phyloP scores from a whole-genome alignment of 2,329 filamentous ascomycete genomes.

The Chaetomiaceae sp. region DNA sequence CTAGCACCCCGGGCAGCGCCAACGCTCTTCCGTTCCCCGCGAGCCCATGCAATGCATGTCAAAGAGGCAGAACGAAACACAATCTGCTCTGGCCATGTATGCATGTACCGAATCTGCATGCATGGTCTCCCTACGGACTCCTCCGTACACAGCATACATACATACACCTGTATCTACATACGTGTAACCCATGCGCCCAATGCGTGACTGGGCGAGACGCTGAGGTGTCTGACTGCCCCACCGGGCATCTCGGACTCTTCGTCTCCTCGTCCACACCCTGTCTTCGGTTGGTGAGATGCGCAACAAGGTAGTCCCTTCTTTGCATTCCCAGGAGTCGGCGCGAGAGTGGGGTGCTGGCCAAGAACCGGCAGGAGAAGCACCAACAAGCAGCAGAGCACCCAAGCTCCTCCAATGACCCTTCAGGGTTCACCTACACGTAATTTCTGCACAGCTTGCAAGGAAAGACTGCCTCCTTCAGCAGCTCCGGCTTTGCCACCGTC shows the following conservation, averaged over 20 bases:
- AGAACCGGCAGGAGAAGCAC: slow-evolving; percentile 17
- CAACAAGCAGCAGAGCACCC: slow-evolving; percentile 3
- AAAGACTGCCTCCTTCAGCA: too few relatives aligned
- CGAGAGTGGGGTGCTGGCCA: slow-evolving; percentile 18
- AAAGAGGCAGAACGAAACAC: not conserved
- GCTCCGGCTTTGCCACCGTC: slow-evolving; percentile 1
- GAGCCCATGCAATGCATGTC: slow-evolving; percentile 14
- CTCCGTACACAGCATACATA: not conserved
- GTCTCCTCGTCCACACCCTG: slow-evolving; percentile 18
- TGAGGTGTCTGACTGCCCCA: slow-evolving; percentile 39
- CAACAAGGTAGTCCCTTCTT: slow-evolving; percentile 37
- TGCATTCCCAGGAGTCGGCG: slow-evolving; percentile 18
- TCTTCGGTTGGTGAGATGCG: slow-evolving; percentile 9
- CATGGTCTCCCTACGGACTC: too few relatives aligned
- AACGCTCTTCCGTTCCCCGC: slow-evolving; percentile 15
- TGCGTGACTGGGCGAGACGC: slow-evolving; percentile 28
- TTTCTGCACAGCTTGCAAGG: too few relatives aligned
- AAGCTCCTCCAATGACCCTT: slow-evolving; percentile 13
- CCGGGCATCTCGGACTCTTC: too few relatives aligned
- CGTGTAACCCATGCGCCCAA: too few relatives aligned
- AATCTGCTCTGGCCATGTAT: too few relatives aligned
- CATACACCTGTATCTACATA: not conserved
- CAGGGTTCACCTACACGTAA: too few relatives aligned
- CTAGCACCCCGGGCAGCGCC: not conserved
- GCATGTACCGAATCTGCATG: too few relatives aligned